Conservation (phyloP, 805 yeast genomes). For the Saccharomycopsis fibuligera region DNA sequence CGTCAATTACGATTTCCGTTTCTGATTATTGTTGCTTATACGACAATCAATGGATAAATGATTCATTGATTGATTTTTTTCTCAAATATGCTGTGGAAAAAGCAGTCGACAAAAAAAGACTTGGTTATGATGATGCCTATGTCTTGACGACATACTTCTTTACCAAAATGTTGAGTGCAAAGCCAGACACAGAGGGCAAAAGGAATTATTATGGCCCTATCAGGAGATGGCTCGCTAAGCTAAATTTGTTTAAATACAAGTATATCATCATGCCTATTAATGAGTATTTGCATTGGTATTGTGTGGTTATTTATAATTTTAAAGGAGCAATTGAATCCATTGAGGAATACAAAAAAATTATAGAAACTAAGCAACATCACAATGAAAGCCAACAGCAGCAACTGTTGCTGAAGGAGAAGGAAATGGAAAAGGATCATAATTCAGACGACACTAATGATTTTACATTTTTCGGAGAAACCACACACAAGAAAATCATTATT, state of each 20-base stretch:
- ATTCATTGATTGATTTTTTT: slow-evolving; percentile 80
- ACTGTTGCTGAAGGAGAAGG: slow-evolving; percentile 14
- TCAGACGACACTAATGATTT: background rate
- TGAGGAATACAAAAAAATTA: slow-evolving; percentile 18
- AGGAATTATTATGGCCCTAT: slow-evolving; percentile 50
- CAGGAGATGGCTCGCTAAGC: slow-evolving; percentile 69
- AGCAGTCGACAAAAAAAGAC: slow-evolving; percentile 12
- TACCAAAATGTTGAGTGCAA: slow-evolving; percentile 44
- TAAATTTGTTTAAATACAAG: slow-evolving; percentile 53
- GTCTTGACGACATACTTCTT: slow-evolving; percentile 82
- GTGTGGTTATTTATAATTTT: slow-evolving; percentile 61
- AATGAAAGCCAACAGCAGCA: slow-evolving; percentile 19
- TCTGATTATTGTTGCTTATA: slow-evolving; percentile 75
- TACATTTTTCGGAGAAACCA: background rate
- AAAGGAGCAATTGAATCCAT: slow-evolving; percentile 26
- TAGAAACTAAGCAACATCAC: slow-evolving; percentile 21
- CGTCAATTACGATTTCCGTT: slow-evolving; percentile 49
- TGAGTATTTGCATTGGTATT: slow-evolving; percentile 81
- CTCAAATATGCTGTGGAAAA: slow-evolving; percentile 46
- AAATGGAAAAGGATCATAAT: slow-evolving; percentile 1
- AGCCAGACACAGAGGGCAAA: slow-evolving; percentile 21
- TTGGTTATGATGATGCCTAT: slow-evolving; percentile 35
- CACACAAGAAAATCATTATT: slow-evolving; percentile 33
- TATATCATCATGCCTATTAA: slow-evolving; percentile 76
- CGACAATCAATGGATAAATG: slow-evolving; percentile 85